Evolutionary conservation across 2,329 filamentous ascomycete genomes (phyloP).

Genomic region (Teratosphaeriaceae sp.): DNA sequence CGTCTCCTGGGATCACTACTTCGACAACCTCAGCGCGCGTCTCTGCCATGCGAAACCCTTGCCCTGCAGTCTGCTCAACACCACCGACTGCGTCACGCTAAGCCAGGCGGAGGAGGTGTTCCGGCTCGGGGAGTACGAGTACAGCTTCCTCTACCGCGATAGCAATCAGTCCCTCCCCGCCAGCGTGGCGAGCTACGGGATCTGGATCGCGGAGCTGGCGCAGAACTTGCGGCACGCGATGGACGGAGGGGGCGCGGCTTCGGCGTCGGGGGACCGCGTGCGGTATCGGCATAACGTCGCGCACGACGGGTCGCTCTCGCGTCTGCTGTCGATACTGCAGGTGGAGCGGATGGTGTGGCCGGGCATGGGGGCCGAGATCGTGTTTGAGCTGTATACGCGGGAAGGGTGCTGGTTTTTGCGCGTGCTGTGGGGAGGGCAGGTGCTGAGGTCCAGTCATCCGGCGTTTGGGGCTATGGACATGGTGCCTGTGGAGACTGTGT

Average conservation of each 20-base stretch:
- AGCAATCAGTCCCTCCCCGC: conserved; percentile 55
- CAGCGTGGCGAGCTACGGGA: conserved; percentile 57
- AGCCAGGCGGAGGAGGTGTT: conserved; percentile 62
- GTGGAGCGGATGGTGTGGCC: conserved; percentile 75
- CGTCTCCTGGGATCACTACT: conserved; percentile 71
- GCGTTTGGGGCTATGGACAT: conserved; percentile 63
- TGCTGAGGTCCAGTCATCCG: conserved; percentile 62
- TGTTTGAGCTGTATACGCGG: conserved; percentile 64
- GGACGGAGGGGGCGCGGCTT: conserved; percentile 33
- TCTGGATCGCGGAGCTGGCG: conserved; percentile 68
- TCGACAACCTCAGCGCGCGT: conserved; percentile 72
- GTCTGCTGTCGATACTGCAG: conserved; percentile 64
- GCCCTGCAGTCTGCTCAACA: conserved; percentile 56
- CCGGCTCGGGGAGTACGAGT: conserved; percentile 72
- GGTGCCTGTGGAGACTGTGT: conserved; percentile 57
- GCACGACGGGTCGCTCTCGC: conserved; percentile 67
- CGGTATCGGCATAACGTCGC: conserved; percentile 71
- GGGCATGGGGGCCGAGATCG: conserved; percentile 71
- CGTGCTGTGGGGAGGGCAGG: conserved; percentile 63
- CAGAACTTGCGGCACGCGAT: conserved; percentile 51
- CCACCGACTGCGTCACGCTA: conserved; percentile 54
- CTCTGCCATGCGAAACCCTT: conserved; percentile 69
- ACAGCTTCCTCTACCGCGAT: conserved; percentile 70
- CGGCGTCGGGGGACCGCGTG: conserved; percentile 21
- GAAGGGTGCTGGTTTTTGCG: conserved; percentile 48